Base-by-base conservation (phyloP, 352 stramenopile species). In the Aphanomyces invadans region DNA sequence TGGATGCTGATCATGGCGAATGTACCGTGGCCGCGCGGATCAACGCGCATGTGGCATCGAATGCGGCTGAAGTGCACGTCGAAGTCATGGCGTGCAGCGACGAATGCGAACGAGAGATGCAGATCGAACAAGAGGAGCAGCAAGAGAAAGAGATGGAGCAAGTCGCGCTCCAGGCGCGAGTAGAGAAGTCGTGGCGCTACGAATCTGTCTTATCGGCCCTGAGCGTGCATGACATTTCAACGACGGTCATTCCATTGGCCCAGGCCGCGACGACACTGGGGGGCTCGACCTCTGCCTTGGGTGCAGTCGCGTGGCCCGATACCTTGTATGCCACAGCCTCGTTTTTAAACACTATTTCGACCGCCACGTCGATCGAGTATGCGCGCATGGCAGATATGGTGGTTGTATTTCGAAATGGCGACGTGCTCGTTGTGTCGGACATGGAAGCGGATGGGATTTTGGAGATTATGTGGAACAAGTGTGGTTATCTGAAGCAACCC, bases 41-140 rank as follows among this genome's bases (percentile, higher is more conserved):
- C 45, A 72, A 56, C 77, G 80, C 26, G n/a, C n/a, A n/a, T n/a
- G n/a, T n/a, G n/a, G 70, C 54, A 10, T 21, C 25, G 2, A 36
- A 28, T 59, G 59, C 21, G 71, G 0, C 44, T 36, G 4, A 28
- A 31, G 4, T 88, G 73, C 45, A 76, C 70, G 10, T 79, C n/a
- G n/a, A n/a, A 4, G 61, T 81, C 21, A 79, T 70, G 19, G 57
- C 70, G 0, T 79, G 81, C 48, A 74, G 62, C 17, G 73, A 81
- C 42, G 73, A 88, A 49, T 87, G 76, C 12, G 79, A 87, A 64
- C 76, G 75, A 12, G 77, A 88, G 65, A 36, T 87, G n/a, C 77
- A 85, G 21, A 55, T 83, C 12, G 73, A 87, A 52, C 70, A 85
- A 32, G 76, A 84, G 33, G 52, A 76, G 21, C 64, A 86, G 48